Conservation (phyloP, 2,329 filamentous ascomycete genomes). For the Emergomyces orientalis region DNA sequence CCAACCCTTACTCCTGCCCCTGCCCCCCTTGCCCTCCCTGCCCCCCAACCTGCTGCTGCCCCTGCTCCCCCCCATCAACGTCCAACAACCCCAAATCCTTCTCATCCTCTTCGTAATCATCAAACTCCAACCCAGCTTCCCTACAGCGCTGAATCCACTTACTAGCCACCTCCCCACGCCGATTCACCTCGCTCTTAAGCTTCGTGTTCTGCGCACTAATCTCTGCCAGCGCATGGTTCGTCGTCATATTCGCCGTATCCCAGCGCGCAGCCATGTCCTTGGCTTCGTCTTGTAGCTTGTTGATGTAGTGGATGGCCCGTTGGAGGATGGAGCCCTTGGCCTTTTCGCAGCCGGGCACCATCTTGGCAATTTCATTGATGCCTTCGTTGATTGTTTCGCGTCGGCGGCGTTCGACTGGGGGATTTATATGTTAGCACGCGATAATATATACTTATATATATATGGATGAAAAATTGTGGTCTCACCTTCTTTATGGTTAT, state of each 20-base stretch:
- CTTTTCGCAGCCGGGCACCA: slow-evolving; percentile 95
- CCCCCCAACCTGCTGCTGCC: neutral
- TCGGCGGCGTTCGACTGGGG: slow-evolving; percentile 79
- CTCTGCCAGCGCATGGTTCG: slow-evolving; percentile 54
- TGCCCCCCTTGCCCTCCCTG: neutral
- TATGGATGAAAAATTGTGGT: neutral
- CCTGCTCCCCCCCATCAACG: slow-evolving; percentile 9
- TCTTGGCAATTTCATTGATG: slow-evolving; percentile 95
- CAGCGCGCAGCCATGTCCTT: slow-evolving; percentile 35
- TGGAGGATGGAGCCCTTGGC: slow-evolving; percentile 97
- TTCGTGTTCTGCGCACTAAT: slow-evolving; percentile 91
- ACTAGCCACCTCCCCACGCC: slow-evolving; percentile 61
- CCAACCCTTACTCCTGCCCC: no score
- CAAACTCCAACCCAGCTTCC: slow-evolving; percentile 40
- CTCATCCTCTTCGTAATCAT: slow-evolving; percentile 40
- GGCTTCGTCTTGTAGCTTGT: slow-evolving; percentile 55
- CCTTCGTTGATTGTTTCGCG: slow-evolving; percentile 98
- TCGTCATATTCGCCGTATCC: slow-evolving; percentile 37
- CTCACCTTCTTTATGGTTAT: slow-evolving; percentile 97
- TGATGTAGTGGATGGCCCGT: slow-evolving; percentile 88
- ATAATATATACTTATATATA: neutral
- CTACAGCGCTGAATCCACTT: slow-evolving; percentile 42
- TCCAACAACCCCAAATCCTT: slow-evolving; percentile 29
- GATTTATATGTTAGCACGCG: neutral
- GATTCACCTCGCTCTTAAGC: slow-evolving; percentile 83